Evolutionary conservation across 1,139 yeast genomes (phyloP).

Genomic region (Spathaspora sp.): DNA sequence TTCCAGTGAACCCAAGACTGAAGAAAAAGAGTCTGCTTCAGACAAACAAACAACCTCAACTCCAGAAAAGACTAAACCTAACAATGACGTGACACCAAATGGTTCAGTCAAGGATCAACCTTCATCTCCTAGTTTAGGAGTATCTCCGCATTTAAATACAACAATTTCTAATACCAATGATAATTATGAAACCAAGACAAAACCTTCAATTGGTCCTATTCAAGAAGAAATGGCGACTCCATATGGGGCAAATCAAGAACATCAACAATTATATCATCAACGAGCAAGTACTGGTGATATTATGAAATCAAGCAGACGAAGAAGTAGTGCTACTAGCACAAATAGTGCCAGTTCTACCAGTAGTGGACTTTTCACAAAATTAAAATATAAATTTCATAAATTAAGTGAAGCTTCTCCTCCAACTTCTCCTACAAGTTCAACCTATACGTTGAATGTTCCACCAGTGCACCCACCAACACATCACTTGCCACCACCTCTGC

Average conservation of each 20-base stretch:
- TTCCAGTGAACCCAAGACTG: not conserved
- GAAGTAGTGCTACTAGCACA: slow-evolving; percentile 18
- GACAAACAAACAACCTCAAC: not conserved
- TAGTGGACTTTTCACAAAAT: slow-evolving; percentile 38
- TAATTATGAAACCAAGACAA: slow-evolving; percentile 29
- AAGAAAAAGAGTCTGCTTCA: not conserved
- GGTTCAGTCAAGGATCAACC: slow-evolving; percentile 5
- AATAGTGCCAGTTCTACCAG: slow-evolving; percentile 8
- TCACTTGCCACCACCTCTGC: slow-evolving; percentile 4
- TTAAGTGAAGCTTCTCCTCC: slow-evolving; percentile 9
- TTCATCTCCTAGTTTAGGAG: slow-evolving; percentile 12
- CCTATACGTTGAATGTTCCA: not conserved
- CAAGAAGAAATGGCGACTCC: slow-evolving; percentile 24
- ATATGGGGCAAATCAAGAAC: slow-evolving; percentile 6
- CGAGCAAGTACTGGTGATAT: slow-evolving; percentile 1
- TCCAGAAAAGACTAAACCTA: slow-evolving; percentile 2
- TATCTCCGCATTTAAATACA: slow-evolving; percentile 28
- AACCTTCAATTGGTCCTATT: slow-evolving; percentile 36
- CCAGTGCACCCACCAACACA: not conserved
- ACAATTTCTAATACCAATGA: slow-evolving; percentile 37
- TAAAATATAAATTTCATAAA: slow-evolving; percentile 35
- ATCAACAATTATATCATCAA: not conserved
- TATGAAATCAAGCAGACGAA: slow-evolving; percentile 12
- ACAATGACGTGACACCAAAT: not conserved
- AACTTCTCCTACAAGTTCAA: slow-evolving; percentile 12